Evolutionary conservation across 2,329 filamentous ascomycete genomes (phyloP).

Genomic region (Sordariomycetes sp.): DNA sequence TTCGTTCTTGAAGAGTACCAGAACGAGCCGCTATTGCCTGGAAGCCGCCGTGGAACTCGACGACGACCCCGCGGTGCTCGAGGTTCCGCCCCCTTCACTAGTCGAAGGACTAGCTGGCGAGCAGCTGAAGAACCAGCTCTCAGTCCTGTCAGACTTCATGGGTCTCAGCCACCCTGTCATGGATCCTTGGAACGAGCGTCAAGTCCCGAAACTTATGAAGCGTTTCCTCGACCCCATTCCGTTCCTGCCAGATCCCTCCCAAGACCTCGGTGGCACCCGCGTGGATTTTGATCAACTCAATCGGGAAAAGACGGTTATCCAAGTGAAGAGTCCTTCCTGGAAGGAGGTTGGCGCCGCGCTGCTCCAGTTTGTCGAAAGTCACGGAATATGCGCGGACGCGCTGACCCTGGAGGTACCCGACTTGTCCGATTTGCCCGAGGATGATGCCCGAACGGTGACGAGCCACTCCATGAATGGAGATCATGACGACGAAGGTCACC

Average conservation of each 20-base stretch:
- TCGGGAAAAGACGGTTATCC: background rate
- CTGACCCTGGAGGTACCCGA: background rate
- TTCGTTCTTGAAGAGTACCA: slow-evolving; percentile 39
- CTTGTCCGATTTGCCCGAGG: background rate
- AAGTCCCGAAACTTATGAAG: slow-evolving; percentile 35
- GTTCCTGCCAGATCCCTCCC: slow-evolving; percentile 42
- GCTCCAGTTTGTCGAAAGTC: background rate
- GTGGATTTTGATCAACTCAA: background rate
- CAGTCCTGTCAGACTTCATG: slow-evolving; percentile 38
- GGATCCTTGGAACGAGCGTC: slow-evolving; percentile 38
- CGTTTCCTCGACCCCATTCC: slow-evolving; percentile 48
- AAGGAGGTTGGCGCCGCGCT: slow-evolving; percentile 2
- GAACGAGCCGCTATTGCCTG: slow-evolving; percentile 47
- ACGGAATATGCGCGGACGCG: slow-evolving; percentile 1
- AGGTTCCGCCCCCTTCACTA: slow-evolving; percentile 48
- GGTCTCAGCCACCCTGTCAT: slow-evolving; percentile 48
- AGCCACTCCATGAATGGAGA: slow-evolving; percentile 6
- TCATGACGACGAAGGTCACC: background rate
- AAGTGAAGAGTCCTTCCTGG: slow-evolving; percentile 1
- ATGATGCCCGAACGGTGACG: slow-evolving; percentile 11
- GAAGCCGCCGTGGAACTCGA: slow-evolving; percentile 55
- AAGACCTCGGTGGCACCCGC: slow-evolving; percentile 12
- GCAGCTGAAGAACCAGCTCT: slow-evolving; percentile 42
- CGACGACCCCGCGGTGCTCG: slow-evolving; percentile 48
- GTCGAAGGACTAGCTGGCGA: slow-evolving; percentile 51